A percentile compares a stretch with the other conserved stretches of the same genome.
Conservation (phyloP, 148 eudicot genomes). For the Nepenthes gracilis region DNA sequence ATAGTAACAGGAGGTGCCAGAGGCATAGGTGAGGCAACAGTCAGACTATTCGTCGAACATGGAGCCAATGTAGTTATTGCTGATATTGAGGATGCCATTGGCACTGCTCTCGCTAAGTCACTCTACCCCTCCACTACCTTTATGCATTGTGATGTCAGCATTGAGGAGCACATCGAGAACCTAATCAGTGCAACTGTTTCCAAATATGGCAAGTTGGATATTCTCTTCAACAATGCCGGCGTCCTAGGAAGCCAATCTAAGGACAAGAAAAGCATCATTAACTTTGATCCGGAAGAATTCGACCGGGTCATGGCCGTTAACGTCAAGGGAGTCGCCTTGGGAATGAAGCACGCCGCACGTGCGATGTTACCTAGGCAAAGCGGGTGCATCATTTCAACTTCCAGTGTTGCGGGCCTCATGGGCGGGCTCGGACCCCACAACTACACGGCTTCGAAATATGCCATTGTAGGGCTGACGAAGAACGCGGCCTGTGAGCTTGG, state of each 20-base stretch:
- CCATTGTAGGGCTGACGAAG: conserved; percentile 29
- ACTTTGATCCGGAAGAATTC: conserved; percentile 19
- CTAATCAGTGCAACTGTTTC: conserved; percentile 10
- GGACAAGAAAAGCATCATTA: conserved; percentile 20
- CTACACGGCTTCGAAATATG: conserved; percentile 37
- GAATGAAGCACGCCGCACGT: conserved; percentile 28
- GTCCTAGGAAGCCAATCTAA: conserved; percentile 24
- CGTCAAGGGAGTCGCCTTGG: conserved; percentile 27
- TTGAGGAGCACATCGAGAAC: conserved; percentile 29
- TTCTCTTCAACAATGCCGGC: conserved; percentile 23
- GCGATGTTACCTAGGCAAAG: conserved; percentile 22
- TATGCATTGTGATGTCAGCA: conserved; percentile 50
- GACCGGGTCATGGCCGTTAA: conserved; percentile 20
- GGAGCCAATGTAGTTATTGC: conserved; percentile 67
- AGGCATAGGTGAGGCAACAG: conserved; percentile 67
- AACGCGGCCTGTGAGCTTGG: conserved; percentile 29
- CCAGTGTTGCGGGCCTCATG: conserved; percentile 31
- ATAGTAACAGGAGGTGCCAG: conserved; percentile 72
- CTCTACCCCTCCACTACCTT: conserved; percentile 23
- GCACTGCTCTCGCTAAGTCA: conserved; percentile 25
- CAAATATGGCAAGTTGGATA: conserved; percentile 16
- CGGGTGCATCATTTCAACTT: conserved; percentile 26
- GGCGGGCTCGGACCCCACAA: conserved; percentile 26
- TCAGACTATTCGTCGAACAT: conserved; percentile 37
- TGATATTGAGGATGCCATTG: conserved; percentile 42